phyloP scores from a whole-genome alignment of 768 basidiomycete genomes.

The Royoungia palumana region DNA sequence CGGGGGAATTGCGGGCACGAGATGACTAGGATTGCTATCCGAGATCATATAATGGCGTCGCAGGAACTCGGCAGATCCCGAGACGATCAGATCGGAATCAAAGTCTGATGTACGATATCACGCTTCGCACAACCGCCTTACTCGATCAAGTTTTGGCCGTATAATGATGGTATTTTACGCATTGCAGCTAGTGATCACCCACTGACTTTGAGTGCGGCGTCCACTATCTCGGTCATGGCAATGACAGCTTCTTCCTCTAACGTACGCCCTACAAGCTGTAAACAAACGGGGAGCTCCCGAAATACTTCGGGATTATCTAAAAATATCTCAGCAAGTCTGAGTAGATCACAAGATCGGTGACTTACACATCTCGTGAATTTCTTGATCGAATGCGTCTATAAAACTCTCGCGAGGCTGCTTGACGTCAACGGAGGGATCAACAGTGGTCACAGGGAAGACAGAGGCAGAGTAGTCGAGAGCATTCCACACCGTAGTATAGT shows the following conservation, averaged over 20 bases:
- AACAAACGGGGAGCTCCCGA: constrained; percentile 53
- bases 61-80: too few species aligned
- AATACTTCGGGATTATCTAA: constrained; percentile 58
- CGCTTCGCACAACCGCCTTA: too few species aligned
- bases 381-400: constrained; percentile 44
- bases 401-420: constrained; percentile 46
- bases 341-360: not conserved
- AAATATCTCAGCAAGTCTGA: not conserved
- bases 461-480: constrained; percentile 61
- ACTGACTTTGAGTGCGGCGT: constrained; percentile 42
- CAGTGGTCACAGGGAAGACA: constrained; percentile 61
- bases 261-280: constrained; percentile 68
- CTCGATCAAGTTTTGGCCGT: too few species aligned
- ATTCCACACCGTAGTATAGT: constrained; percentile 67
- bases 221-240: constrained; percentile 64
- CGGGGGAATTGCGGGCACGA: too few species aligned
- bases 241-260: constrained; percentile 76
- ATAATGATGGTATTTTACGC: too few species aligned
- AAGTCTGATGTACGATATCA: too few species aligned
- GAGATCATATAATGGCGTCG: too few species aligned
- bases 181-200: not conserved
- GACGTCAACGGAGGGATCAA: constrained; percentile 52
- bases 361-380: constrained; percentile 54
- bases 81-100: too few species aligned
- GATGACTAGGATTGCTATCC: too few species aligned